A percentile compares a stretch with the other conserved stretches of the same genome.
These are phyloP conservation scores for Blastocystis sp. DNA, from an alignment of 352 stramenopile genomes.

Conservation along the genomic window DNA sequence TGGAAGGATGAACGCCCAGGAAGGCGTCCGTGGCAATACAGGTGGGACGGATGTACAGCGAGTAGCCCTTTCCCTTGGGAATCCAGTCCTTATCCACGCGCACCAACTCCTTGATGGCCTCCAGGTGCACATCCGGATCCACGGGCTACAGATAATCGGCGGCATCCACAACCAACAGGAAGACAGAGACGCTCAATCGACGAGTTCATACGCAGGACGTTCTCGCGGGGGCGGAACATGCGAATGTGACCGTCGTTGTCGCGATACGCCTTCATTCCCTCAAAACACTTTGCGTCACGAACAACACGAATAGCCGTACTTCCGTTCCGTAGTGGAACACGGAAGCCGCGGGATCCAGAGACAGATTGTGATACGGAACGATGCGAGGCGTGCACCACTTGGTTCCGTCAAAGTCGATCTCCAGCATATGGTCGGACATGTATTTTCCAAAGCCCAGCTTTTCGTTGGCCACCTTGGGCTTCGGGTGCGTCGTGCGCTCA, in stretches of 20 bases:
- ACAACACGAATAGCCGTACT: slow-evolving; percentile 55
- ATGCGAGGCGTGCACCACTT: slow-evolving; percentile 79
- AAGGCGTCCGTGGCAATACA: slow-evolving; percentile 73
- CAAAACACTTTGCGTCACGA: slow-evolving; percentile 70
- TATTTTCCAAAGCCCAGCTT: slow-evolving; percentile 81
- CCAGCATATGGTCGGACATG: slow-evolving; percentile 91
- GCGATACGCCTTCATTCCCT: slow-evolving; percentile 86
- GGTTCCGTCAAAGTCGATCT: slow-evolving; percentile 75
- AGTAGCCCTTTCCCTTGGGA: slow-evolving; percentile 83
- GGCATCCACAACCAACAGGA: slow-evolving; percentile 61
- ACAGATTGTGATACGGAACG: slow-evolving; percentile 76
- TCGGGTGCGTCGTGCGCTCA: slow-evolving; percentile 47
- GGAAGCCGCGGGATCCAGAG: slow-evolving; percentile 76
- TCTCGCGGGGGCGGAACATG: slow-evolving; percentile 86
- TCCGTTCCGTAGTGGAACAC: slow-evolving; percentile 84
- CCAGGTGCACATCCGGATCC: slow-evolving; percentile 75
- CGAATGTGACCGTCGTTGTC: slow-evolving; percentile 72
- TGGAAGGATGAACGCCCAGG: slow-evolving; percentile 56
- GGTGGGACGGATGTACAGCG: slow-evolving; percentile 83
- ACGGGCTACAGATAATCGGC: slow-evolving; percentile 65
- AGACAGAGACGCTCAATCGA: slow-evolving; percentile 82
- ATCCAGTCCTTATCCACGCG: slow-evolving; percentile 81
- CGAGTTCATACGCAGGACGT: slow-evolving; percentile 83
- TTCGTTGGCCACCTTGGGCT: slow-evolving; percentile 71
- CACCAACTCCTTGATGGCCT: slow-evolving; percentile 74